Percentiles rank a stretch among this genome's conserved stretches.
phyloP scores from a whole-genome alignment of 495 filamentous ascomycete species.

The Aeminium ludgeri region DNA sequence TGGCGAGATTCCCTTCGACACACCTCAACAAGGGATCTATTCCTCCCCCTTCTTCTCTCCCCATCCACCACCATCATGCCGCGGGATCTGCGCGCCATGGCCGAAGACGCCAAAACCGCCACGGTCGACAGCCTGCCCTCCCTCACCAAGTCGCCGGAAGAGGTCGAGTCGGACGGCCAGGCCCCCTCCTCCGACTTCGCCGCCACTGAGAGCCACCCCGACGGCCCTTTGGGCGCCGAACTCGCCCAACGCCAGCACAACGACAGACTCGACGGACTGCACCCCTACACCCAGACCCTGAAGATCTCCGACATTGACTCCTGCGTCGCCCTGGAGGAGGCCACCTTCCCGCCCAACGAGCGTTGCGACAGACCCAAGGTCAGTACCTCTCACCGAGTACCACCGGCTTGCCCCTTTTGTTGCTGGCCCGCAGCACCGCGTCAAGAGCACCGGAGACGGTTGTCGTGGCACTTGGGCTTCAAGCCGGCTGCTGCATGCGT shows the following conservation, averaged over 20 bases:
- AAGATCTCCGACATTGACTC: conserved; percentile 58
- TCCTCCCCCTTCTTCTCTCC: neutral
- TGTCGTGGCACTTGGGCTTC: too few species aligned
- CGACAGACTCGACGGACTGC: conserved; percentile 28
- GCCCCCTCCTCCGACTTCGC: too few species aligned
- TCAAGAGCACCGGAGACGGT: too few species aligned
- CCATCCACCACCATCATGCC: conserved; percentile 29
- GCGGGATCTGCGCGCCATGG: conserved; percentile 18
- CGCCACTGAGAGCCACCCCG: too few species aligned
- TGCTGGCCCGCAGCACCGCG: too few species aligned
- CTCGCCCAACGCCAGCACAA: too few species aligned
- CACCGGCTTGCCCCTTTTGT: neutral
- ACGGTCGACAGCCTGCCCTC: conserved; percentile 19
- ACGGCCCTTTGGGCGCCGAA: too few species aligned
- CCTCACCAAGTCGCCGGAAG: conserved; percentile 21
- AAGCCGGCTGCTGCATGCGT: too few species aligned
- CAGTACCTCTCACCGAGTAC: conserved; percentile 15
- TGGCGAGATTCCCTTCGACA: too few species aligned
- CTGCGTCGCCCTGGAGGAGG: conserved; percentile 58
- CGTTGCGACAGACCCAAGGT: conserved; percentile 70
- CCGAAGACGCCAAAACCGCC: conserved; percentile 19
- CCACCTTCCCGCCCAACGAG: conserved; percentile 54
- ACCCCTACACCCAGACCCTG: conserved; percentile 57
- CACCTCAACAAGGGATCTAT: neutral
- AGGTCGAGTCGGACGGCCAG: too few species aligned